These are phyloP conservation scores for Carex arenaria DNA, from an alignment of 202 grass and related monocot genomes.

Conservation along the genomic window DNA sequence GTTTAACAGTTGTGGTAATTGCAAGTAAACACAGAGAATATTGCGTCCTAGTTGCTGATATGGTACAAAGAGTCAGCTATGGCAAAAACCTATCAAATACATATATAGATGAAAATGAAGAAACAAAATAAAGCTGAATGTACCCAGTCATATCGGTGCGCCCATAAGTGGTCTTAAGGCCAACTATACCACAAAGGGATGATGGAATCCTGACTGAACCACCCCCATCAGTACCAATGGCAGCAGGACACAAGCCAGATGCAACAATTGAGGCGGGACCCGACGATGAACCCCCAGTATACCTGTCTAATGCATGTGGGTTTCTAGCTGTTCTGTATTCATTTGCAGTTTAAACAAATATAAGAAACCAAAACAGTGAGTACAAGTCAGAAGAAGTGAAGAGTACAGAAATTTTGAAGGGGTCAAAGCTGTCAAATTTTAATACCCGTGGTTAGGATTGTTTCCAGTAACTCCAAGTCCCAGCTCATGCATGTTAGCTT, in stretches of 20 bases:
- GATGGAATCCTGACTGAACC: constrained; percentile 98
- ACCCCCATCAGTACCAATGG: constrained; percentile 94
- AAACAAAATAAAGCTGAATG: neutral
- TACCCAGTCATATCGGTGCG: constrained; percentile 89
- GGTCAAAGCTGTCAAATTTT: neutral
- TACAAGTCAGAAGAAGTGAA: constrained; percentile 15
- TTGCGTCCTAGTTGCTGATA: neutral
- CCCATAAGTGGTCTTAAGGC: constrained; percentile 88
- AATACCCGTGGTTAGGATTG: constrained; percentile 95
- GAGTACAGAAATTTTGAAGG: constrained; percentile 9
- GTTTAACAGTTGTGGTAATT: neutral
- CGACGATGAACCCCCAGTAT: constrained; percentile 97
- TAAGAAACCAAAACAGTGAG: constrained; percentile 15
- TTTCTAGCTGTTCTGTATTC: constrained; percentile 76
- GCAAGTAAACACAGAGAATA: neutral
- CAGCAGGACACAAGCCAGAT: constrained; percentile 80
- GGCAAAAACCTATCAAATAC: neutral
- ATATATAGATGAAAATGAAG: neutral
- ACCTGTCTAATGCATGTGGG: constrained; percentile 89
- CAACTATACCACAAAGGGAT: constrained; percentile 87
- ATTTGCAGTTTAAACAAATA: constrained; percentile 17
- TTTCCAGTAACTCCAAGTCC: constrained; percentile 94
- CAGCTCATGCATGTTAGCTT: constrained; percentile 99
- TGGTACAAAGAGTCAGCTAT: neutral
- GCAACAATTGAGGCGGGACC: constrained; percentile 92